Evolutionary conservation across 768 basidiomycete genomes (phyloP).

Genomic region (Nevesoporus exiguus): DNA sequence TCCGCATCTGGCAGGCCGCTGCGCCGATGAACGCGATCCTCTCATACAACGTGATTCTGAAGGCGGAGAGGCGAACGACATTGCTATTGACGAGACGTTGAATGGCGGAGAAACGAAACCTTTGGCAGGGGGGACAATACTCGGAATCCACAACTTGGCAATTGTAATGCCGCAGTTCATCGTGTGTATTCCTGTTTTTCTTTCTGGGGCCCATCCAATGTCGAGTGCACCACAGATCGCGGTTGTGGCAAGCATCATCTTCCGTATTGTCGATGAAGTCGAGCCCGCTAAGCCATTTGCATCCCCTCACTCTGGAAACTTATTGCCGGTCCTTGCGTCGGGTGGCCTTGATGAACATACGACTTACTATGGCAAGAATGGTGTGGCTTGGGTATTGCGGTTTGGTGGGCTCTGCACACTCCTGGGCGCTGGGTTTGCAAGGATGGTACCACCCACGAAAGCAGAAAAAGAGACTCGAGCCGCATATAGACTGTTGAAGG

Average conservation of each 20-base stretch:
- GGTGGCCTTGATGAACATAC: constrained; percentile 39
- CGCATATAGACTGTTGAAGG: constrained; percentile 74
- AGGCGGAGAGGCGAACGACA: constrained; percentile 41
- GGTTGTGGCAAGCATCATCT: constrained; percentile 81
- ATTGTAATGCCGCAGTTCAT: constrained; percentile 95
- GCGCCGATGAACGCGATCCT: constrained; percentile 43
- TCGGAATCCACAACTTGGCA: constrained; percentile 93
- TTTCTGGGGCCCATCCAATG: background rate
- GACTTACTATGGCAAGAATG: constrained; percentile 77
- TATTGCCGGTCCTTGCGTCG: constrained; percentile 13
- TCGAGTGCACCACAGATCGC: constrained; percentile 58
- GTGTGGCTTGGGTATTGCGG: constrained; percentile 90
- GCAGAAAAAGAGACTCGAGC: constrained; percentile 90
- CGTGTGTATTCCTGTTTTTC: constrained; percentile 39
- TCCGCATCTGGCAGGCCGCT: constrained; percentile 30
- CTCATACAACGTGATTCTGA: constrained; percentile 52
- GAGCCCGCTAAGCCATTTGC: constrained; percentile 1
- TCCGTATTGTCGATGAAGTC: constrained; percentile 69
- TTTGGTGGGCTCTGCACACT: constrained; percentile 89
- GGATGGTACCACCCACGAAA: constrained; percentile 82
- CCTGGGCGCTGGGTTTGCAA: constrained; percentile 71
- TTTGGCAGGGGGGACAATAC: constrained; percentile 83
- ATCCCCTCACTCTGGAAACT: constrained; percentile 34
- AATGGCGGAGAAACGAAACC: constrained; percentile 36
- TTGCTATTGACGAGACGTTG: constrained; percentile 30